Conservation (phyloP, 2,329 filamentous ascomycete species). For the Sporothrix variecibatus region DNA sequence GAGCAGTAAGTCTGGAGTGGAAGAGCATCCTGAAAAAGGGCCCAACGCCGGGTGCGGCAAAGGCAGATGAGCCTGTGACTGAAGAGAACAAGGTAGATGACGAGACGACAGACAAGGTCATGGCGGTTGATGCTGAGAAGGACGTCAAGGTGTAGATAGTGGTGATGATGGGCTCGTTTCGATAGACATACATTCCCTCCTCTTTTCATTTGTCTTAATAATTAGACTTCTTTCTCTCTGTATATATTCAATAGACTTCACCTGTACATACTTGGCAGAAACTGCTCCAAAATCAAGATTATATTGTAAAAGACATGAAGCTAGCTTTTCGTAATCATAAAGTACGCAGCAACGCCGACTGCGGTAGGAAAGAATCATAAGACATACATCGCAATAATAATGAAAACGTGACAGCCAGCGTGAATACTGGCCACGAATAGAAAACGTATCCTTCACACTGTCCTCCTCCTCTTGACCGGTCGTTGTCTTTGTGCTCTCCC, state of each 20-base stretch:
- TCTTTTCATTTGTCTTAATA: not conserved
- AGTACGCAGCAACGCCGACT: too few species aligned
- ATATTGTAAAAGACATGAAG: not conserved
- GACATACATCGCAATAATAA: too few species aligned
- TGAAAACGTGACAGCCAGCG: not conserved
- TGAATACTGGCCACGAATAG: not conserved
- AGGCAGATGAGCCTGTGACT: not conserved
- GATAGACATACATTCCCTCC: not conserved
- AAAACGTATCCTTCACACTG: not conserved
- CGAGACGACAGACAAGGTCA: not conserved
- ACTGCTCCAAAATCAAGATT: not conserved
- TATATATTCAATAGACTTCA: not conserved
- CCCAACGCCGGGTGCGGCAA: slow-evolving; percentile 28
- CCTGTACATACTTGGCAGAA: not conserved
- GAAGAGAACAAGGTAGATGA: not conserved
- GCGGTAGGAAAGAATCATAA: not conserved
- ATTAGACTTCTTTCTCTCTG: not conserved
- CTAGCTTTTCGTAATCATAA: not conserved
- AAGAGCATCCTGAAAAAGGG: slow-evolving; percentile 47
- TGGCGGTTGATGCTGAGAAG: not conserved
- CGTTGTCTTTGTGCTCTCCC: not conserved
- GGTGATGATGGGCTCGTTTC: not conserved
- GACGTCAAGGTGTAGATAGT: not conserved
- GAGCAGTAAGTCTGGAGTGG: slow-evolving; percentile 60
- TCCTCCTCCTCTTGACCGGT: not conserved